Percentiles rank a stretch among this genome's conserved stretches.
Evolutionary conservation across 2,329 filamentous ascomycete genomes (phyloP).

Genomic region (Aspergillus eucalypticola): DNA sequence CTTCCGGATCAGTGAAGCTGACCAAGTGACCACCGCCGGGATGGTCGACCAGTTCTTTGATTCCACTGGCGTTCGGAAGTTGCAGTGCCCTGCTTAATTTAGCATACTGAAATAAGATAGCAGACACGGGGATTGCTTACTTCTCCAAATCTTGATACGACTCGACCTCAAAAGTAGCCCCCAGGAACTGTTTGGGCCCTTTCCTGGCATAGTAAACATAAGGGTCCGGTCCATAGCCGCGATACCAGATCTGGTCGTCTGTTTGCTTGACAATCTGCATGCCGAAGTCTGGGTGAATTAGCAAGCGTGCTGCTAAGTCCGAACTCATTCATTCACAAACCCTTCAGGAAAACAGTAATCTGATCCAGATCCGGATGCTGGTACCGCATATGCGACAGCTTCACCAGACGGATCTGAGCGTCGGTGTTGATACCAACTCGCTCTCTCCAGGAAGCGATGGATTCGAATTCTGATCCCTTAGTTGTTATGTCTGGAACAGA

Average conservation of each 20-base stretch:
- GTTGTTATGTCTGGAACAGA: slow-evolving; percentile 22
- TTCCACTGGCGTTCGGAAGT: slow-evolving; percentile 31
- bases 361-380: slow-evolving; percentile 53
- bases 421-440: slow-evolving; percentile 42
- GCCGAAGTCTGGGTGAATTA: slow-evolving; percentile 21
- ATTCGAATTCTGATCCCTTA: slow-evolving; percentile 20
- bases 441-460: slow-evolving; percentile 21
- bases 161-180: slow-evolving; percentile 48
- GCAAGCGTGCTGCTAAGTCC: no score
- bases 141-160: slow-evolving; percentile 46
- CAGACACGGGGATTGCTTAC: slow-evolving; percentile 17
- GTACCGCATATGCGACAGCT: slow-evolving; percentile 56
- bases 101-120: neutral
- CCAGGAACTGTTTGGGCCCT: slow-evolving; percentile 31
- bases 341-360: slow-evolving; percentile 40
- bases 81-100: slow-evolving; percentile 16
- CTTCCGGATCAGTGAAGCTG: slow-evolving; percentile 43
- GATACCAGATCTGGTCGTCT: slow-evolving; percentile 23
- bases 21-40: slow-evolving; percentile 44
- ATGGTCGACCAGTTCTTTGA: slow-evolving; percentile 36
- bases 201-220: slow-evolving; percentile 26
- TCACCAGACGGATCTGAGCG: slow-evolving; percentile 51
- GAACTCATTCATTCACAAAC: neutral
- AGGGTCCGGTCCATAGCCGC: slow-evolving; percentile 22
- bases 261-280: slow-evolving; percentile 41